Base-by-base conservation (phyloP, 495 filamentous ascomycete species). In the Annulohypoxylon bovei region DNA sequence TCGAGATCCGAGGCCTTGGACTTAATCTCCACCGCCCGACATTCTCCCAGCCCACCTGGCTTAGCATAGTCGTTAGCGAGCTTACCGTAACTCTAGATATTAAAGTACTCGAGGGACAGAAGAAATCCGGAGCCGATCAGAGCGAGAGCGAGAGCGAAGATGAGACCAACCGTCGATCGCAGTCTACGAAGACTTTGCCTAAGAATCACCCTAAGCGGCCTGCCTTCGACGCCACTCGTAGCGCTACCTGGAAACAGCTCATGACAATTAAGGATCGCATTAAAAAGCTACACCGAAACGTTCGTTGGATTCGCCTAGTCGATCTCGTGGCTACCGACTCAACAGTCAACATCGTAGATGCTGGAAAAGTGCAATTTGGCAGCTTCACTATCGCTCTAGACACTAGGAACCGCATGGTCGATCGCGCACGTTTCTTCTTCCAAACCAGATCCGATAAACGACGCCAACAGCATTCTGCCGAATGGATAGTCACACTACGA, bases 11-110 rank as follows among this genome's bases (percentile, higher is more conserved):
- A 37, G 93, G 93, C 42, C 82, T 98, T 39, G 94, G 95, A 22
- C 83, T 98, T 52, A 89, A 92, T 39, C 73, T 98, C 68, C 95
- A 98, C 79, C 89, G 93, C 7, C 95, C 95, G 6, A 97, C 95
- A 14, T 98, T 98, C 77, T 92, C 94, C 18, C 94, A 98, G 77
- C 94, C 95, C 52, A 98, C 96, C 79, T 99, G 95, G 95, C 81
- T 98, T 66, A 97, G 93, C 73, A 84, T 99, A 35, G 91, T 93
- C 22, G 80, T 98, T 53, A 90, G 88, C 62, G 94, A 97, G 66
- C 80, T 97, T 35, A 91, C 87, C 46, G 83, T 98, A n/a, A 94
- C 92, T 0, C 75, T 98, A 23, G 93, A 98, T 77, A 79, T 93
- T 52, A 85, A 87, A 52, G 82, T 85, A 32, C 76, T 95, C 75